A percentile compares a stretch with the other conserved stretches of the same genome.
Conservation (phyloP, 1,139 yeast species). For the Arxiozyma telluris region DNA sequence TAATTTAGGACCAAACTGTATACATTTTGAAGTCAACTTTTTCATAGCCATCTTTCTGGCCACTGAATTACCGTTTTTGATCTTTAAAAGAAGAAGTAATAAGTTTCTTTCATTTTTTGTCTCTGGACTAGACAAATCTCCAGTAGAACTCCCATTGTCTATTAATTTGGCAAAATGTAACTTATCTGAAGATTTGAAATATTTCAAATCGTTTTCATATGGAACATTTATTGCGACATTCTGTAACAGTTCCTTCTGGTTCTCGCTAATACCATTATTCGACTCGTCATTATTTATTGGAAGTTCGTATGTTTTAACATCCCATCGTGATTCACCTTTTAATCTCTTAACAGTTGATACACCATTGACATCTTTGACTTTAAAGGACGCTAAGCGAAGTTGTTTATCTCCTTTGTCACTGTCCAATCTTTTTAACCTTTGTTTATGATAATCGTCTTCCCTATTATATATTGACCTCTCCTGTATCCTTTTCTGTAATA, state of each 20-base stretch:
- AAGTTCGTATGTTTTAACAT: slow-evolving; percentile 30
- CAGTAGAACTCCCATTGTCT: slow-evolving; percentile 28
- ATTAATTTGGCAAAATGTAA: slow-evolving; percentile 62
- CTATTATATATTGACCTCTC: slow-evolving; percentile 30
- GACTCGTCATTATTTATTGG: slow-evolving; percentile 27
- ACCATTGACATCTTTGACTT: background rate
- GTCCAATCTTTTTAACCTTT: slow-evolving; percentile 30
- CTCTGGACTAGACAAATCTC: slow-evolving; percentile 26
- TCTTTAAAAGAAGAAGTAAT: slow-evolving; percentile 52
- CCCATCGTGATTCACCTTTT: slow-evolving; percentile 30
- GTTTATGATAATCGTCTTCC: slow-evolving; percentile 38
- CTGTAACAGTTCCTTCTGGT: slow-evolving; percentile 24
- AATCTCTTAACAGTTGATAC: slow-evolving; percentile 15
- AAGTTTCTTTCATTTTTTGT: slow-evolving; percentile 56
- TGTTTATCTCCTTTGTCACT: slow-evolving; percentile 10
- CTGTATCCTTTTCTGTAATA: slow-evolving; percentile 29
- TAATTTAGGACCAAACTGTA: slow-evolving; percentile 57
- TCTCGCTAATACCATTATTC: background rate
- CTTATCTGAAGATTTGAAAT: slow-evolving; percentile 63
- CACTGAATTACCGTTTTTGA: slow-evolving; percentile 70
- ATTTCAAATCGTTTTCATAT: slow-evolving; percentile 54
- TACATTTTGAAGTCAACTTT: slow-evolving; percentile 55
- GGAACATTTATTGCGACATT: slow-evolving; percentile 41
- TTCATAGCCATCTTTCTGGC: slow-evolving; percentile 66
- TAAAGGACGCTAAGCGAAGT: background rate